These are phyloP conservation scores for Yamadazyma triangularis DNA, from an alignment of 1,139 yeast genomes.

Conservation along the genomic window DNA sequence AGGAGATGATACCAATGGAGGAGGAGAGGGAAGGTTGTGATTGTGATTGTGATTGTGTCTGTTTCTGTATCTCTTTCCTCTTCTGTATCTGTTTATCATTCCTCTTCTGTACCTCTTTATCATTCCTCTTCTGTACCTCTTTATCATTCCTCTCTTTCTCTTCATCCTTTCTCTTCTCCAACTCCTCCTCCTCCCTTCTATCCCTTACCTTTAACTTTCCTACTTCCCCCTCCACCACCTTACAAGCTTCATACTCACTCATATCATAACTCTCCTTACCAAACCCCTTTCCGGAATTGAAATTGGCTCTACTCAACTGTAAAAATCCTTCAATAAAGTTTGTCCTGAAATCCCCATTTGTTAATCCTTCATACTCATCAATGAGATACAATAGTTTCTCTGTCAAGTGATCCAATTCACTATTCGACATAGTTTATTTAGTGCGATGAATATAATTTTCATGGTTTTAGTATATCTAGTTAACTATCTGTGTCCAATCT, in stretches of 20 bases:
- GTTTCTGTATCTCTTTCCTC: background rate
- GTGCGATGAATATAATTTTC: background rate
- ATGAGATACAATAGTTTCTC: slow-evolving; percentile 19
- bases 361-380: slow-evolving; percentile 25
- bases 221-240: slow-evolving; percentile 12
- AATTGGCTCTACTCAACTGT: slow-evolving; percentile 39
- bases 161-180: slow-evolving; percentile 2
- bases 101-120: background rate
- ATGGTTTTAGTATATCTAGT: background rate
- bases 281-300: slow-evolving; percentile 18
- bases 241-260: slow-evolving; percentile 26
- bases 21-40: too few species aligned
- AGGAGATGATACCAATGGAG: too few species aligned
- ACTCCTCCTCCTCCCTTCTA: slow-evolving; percentile 4
- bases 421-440: background rate
- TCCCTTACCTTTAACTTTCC: slow-evolving; percentile 8
- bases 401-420: slow-evolving; percentile 4
- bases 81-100: background rate
- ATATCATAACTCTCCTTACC: slow-evolving; percentile 25
- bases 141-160: slow-evolving; percentile 1
- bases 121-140: slow-evolving; percentile 1
- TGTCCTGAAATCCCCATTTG: slow-evolving; percentile 16
- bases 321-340: slow-evolving; percentile 28
- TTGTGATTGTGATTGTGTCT: background rate
- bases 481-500: background rate